These are phyloP conservation scores for Mucor irregularis DNA, from an alignment of 371 early-diverging fungal genomes.

Conservation along the genomic window DNA sequence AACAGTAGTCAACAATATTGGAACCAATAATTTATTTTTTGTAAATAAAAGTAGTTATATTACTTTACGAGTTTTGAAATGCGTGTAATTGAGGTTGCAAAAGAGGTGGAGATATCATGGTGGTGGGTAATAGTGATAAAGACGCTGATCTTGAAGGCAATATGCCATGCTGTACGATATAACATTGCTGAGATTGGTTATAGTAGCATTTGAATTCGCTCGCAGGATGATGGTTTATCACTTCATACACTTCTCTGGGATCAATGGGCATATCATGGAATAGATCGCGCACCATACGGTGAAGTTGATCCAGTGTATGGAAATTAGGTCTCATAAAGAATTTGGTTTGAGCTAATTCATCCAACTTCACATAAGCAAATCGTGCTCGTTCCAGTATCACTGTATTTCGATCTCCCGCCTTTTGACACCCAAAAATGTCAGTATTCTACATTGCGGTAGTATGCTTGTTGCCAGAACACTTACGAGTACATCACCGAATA, in stretches of 20 bases:
- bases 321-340: constrained; percentile 21
- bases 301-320: constrained; percentile 32
- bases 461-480: neutral
- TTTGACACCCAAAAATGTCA: neutral
- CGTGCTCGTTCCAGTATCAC: constrained; percentile 32
- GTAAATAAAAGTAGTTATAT: too few species aligned
- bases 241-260: constrained; percentile 34
- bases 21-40: constrained; percentile 15
- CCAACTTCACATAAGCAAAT: constrained; percentile 33
- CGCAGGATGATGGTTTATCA: constrained; percentile 12
- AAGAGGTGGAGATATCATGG: neutral
- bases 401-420: constrained; percentile 24
- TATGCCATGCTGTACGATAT: constrained; percentile 21
- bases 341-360: constrained; percentile 31
- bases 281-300: constrained; percentile 34
- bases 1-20: constrained; percentile 9
- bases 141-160: neutral
- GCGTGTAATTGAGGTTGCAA: neutral
- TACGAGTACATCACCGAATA: constrained; percentile 45
- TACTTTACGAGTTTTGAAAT: neutral
- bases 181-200: constrained; percentile 31
- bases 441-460: neutral
- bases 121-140: neutral
- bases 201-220: constrained; percentile 37
- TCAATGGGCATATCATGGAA: constrained; percentile 31